Evolutionary conservation across 2,329 filamentous ascomycete species (phyloP).

Genomic region (Cladosporium cucumerinum): DNA sequence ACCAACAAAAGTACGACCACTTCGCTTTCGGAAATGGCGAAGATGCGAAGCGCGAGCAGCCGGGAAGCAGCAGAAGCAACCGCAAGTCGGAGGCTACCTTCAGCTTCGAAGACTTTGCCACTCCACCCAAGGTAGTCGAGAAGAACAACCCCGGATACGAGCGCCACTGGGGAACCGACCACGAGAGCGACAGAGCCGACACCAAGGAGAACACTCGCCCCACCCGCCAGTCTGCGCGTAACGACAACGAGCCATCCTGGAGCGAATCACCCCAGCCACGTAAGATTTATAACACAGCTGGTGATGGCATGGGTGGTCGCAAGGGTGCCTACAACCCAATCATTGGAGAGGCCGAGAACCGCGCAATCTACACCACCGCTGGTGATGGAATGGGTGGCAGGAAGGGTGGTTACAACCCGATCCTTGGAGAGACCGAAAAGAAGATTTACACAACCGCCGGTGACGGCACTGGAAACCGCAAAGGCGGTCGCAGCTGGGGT

Average conservation of each 20-base stretch:
- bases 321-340: constrained; percentile 32
- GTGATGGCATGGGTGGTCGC: constrained; percentile 61
- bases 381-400: constrained; percentile 61
- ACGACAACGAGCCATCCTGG: not conserved
- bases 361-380: constrained; percentile 38
- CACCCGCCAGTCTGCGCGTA: not conserved
- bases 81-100: constrained; percentile 66
- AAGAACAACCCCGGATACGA: constrained; percentile 66
- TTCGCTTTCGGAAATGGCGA: constrained; percentile 74
- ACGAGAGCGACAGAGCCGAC: constrained; percentile 54
- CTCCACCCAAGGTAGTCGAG: constrained; percentile 69
- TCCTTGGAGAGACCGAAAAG: constrained; percentile 22
- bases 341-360: constrained; percentile 10
- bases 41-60: constrained; percentile 30
- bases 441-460: constrained; percentile 39
- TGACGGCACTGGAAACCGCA: constrained; percentile 62
- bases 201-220: constrained; percentile 39
- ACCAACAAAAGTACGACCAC: constrained; percentile 79
- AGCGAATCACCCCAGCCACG: constrained; percentile 47
- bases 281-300: constrained; percentile 36
- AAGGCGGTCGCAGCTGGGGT: constrained; percentile 55
- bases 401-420: constrained; percentile 47
- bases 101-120: constrained; percentile 84
- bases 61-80: constrained; percentile 31
- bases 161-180: constrained; percentile 73